Conservation (phyloP, 768 basidiomycete species). For the Strobilomyces echinocephalus region DNA sequence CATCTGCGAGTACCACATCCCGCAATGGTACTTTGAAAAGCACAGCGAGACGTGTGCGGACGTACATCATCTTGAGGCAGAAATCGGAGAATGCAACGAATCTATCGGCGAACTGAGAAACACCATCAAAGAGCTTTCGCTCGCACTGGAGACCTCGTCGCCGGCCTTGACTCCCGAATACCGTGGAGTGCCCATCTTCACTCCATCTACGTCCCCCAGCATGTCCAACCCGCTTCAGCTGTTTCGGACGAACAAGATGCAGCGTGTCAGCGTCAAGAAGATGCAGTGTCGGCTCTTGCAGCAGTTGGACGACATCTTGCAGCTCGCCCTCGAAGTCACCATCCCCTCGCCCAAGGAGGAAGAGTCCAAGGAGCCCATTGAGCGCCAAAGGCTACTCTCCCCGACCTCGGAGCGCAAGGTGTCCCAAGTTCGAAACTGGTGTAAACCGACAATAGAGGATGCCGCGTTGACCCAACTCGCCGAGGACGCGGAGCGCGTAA, state of each 20-base stretch:
- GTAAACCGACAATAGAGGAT: constrained; percentile 81
- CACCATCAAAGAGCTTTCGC: constrained; percentile 73
- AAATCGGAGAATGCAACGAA: constrained; percentile 92
- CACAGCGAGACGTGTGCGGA: constrained; percentile 99
- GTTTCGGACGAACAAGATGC: constrained; percentile 74
- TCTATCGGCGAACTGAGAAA: constrained; percentile 81
- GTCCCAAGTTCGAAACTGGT: constrained; percentile 79
- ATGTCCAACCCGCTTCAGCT: constrained; percentile 73
- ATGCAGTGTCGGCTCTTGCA: constrained; percentile 77
- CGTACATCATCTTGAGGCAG: constrained; percentile 92
- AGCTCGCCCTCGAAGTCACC: constrained; percentile 73
- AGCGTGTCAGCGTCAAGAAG: constrained; percentile 74
- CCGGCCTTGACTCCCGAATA: constrained; percentile 71
- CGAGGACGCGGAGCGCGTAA: constrained; percentile 83
- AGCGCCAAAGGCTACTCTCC: constrained; percentile 85
- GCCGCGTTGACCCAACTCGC: constrained; percentile 76
- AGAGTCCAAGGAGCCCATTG: constrained; percentile 85
- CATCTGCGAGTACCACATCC: constrained; percentile 94
- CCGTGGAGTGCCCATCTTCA: constrained; percentile 80
- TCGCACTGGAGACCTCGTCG: constrained; percentile 71
- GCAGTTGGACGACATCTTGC: constrained; percentile 81
- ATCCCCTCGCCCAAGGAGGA: constrained; percentile 90
- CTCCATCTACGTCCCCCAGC: constrained; percentile 65
- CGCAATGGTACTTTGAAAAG: constrained; percentile 99
- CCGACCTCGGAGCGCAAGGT: constrained; percentile 87